Evolutionary conservation across 1,284 basidiomycete genomes (phyloP), one percentile per base, ranked within the genome.

Genomic region (Psilocybe mexicana): DNA sequence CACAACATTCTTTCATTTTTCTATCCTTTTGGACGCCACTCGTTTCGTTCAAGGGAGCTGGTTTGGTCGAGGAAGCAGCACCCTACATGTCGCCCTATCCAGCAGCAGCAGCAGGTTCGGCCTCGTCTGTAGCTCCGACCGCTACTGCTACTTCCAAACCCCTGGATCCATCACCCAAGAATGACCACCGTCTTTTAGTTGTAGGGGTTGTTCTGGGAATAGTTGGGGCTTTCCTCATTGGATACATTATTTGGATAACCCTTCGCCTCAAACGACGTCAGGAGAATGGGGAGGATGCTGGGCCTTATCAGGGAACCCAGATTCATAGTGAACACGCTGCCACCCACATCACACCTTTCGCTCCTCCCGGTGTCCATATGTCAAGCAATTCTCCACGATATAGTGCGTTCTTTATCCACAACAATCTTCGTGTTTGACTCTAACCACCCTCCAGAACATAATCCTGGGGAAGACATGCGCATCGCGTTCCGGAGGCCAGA

Each of bases 381-480:
- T 57, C 63, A 30, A 56, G 59, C n/a, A 69, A 67, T 46, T 65
- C 60, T n/a, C 74, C 72, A 8, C 63, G 65, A 47, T 75, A 72
- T 54, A 63, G 74, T 76, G 46, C 45, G 73, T 69, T 26, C 30
- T 26, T 11, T 33, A 8, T 40, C 26, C 55, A 6, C 53, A 18
- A 18, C 23, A 45, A 45, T 48, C 4, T 43, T 38, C 11, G 25
- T 54, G 7, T 54, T 25, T 6, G 7, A n/a, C 23, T 24, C 23
- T 54, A 35, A 54, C 28, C 51, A 35, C 8, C 49, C 25, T 42
- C 23, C 30, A 79, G 78, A 72, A 47, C 76, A 76, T 58, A 73
- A 64, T 14, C 76, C 77, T 3, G 77, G 77, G 26, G 61, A 68
- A 40, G 73, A 77, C 59, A 79, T 80, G 78, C 77, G 77, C 10